Percentiles rank a stretch among this genome's conserved stretches.
Evolutionary conservation across 2,329 filamentous ascomycete genomes (phyloP).

Genomic region (Aspergillus ochraceoroseus): DNA sequence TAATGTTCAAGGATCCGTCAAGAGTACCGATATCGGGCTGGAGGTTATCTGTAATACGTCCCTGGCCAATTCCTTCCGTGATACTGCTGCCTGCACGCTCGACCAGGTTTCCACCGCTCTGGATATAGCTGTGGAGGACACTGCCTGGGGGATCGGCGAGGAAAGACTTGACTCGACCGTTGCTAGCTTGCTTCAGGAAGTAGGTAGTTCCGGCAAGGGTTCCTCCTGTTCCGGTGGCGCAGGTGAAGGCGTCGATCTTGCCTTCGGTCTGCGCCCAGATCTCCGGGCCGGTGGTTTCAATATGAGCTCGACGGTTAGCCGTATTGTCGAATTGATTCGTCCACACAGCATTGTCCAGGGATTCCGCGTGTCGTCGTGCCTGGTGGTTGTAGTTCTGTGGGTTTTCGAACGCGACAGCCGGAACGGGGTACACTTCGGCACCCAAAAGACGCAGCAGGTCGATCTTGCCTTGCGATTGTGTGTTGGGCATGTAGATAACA

Average conservation of each 20-base stretch:
- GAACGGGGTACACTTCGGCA: constrained; percentile 92
- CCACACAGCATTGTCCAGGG: constrained; percentile 85
- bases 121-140: constrained; percentile 88
- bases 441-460: constrained; percentile 85
- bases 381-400: constrained; percentile 98
- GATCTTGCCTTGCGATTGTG: constrained; percentile 96
- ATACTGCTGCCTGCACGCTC: constrained; percentile 83
- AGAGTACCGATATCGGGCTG: constrained; percentile 75
- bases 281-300: constrained; percentile 95
- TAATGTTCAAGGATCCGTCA: constrained; percentile 78
- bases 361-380: constrained; percentile 81
- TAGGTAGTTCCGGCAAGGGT: constrained; percentile 84
- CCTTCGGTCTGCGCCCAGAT: constrained; percentile 91
- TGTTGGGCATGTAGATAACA: constrained; percentile 99
- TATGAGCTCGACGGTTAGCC: constrained; percentile 87
- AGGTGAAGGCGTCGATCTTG: constrained; percentile 88
- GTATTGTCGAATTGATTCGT: constrained; percentile 98
- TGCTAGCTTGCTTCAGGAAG: constrained; percentile 77
- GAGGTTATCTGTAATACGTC: constrained; percentile 92
- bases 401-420: constrained; percentile 91
- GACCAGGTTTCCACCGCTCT: constrained; percentile 73
- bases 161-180: constrained; percentile 76
- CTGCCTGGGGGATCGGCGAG: constrained; percentile 91
- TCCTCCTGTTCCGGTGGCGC: constrained; percentile 86
- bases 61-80: constrained; percentile 96